Evolutionary conservation across 768 basidiomycete genomes (phyloP).

Genomic region (Lyophyllum semitale): DNA sequence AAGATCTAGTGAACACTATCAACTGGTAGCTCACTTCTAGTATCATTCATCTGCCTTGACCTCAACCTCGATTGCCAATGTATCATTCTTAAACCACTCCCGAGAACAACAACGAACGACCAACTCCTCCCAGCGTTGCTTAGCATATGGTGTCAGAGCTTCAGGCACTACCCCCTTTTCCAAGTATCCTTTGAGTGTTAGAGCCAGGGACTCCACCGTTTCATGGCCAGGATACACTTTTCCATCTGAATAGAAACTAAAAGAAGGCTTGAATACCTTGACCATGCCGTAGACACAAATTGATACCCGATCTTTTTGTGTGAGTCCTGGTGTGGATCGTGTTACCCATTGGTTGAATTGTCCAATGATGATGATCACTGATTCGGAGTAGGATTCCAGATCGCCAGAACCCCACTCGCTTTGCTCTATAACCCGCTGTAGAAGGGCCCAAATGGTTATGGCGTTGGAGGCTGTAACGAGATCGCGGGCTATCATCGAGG

Average conservation of each 20-base stretch:
- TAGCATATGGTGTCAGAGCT: neutral
- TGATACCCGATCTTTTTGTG: slow-evolving; percentile 28
- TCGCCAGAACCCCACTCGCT: slow-evolving; percentile 6
- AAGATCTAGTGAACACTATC: neutral
- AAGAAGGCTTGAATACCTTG: slow-evolving; percentile 23
- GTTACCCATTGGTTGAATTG: slow-evolving; percentile 27
- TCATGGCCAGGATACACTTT: neutral
- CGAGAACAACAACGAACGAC: neutral
- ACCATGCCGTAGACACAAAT: slow-evolving; percentile 32
- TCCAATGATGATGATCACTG: slow-evolving; percentile 27
- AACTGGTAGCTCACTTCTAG: too few species aligned
- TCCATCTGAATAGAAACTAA: neutral
- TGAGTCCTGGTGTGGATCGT: slow-evolving; percentile 18
- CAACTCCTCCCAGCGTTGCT: neutral
- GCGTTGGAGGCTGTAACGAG: slow-evolving; percentile 28
- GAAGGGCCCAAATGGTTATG: slow-evolving; percentile 26
- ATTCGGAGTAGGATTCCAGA: slow-evolving; percentile 17
- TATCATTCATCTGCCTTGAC: too few species aligned
- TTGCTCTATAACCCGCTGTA: slow-evolving; percentile 24
- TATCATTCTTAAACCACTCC: neutral
- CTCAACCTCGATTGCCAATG: too few species aligned
- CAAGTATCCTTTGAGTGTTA: neutral
- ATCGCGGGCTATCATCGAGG: slow-evolving; percentile 23
- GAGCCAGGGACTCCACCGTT: neutral
- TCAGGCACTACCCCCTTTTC: neutral